Conservation (phyloP, 179 eudicot genomes). For the Actinidia chinensis region DNA sequence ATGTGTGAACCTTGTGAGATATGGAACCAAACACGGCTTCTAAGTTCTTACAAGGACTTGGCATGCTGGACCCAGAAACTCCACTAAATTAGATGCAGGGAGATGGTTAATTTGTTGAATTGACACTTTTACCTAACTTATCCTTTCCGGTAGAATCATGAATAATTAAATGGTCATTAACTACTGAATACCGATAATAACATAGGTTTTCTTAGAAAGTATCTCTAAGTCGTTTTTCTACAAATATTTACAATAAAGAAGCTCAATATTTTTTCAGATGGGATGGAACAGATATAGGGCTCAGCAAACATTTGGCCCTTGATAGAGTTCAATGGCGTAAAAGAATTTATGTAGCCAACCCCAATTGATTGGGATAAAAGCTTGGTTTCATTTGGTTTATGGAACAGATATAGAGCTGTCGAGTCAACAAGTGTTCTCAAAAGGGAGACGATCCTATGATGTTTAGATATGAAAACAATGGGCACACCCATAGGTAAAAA, state of each 20-base stretch:
- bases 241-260: neutral
- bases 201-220: neutral
- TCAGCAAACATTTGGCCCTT: no score
- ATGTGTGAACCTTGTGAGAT: neutral
- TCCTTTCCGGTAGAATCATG: neutral
- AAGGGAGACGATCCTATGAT: neutral
- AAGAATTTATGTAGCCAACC: no score
- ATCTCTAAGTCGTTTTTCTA: neutral
- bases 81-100: constrained; percentile 1
- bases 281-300: neutral
- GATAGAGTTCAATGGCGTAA: no score
- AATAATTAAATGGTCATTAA: constrained; percentile 1
- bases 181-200: no score
- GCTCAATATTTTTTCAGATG: neutral
- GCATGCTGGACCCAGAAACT: neutral
- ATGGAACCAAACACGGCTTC: neutral
- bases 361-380: no score
- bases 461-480: neutral
- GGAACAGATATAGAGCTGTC: neutral
- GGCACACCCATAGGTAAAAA: neutral
- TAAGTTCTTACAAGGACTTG: constrained; percentile 5
- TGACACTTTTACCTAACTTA: neutral
- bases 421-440: neutral
- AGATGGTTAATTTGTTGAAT: neutral
- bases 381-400: no score